Conservation (phyloP, 2,329 filamentous ascomycete species). For the Paraphoma chrysanthemicola region DNA sequence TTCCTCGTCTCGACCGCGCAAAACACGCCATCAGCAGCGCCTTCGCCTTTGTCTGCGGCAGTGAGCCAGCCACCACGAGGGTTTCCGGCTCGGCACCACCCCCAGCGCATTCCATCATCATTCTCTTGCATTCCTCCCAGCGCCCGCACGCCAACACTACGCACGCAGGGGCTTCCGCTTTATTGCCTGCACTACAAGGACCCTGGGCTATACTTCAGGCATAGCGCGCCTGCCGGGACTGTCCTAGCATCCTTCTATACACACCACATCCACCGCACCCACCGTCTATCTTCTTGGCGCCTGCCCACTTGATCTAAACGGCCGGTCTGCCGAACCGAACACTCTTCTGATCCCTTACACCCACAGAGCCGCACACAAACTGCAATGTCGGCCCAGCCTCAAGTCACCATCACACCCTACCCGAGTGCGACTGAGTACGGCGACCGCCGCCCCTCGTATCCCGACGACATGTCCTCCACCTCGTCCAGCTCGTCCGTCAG, state of each 20-base stretch:
- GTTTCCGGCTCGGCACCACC: constrained; percentile 11
- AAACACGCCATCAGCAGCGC: background rate
- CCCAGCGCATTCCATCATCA: constrained; percentile 12
- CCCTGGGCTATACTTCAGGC: constrained; percentile 22
- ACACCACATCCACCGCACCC: constrained; percentile 22
- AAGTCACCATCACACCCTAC: constrained; percentile 32
- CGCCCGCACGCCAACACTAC: constrained; percentile 14
- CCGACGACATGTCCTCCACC: constrained; percentile 47
- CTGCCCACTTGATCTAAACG: constrained; percentile 31
- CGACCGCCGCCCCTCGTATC: constrained; percentile 34
- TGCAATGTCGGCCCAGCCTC: constrained; percentile 27
- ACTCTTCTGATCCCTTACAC: constrained; percentile 19
- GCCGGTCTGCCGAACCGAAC: constrained; percentile 22
- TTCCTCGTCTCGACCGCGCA: background rate
- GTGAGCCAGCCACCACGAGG: constrained; percentile 11
- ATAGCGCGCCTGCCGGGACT: constrained; percentile 17
- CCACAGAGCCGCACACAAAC: constrained; percentile 20
- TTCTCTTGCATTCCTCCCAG: constrained; percentile 16
- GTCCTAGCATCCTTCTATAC: constrained; percentile 28
- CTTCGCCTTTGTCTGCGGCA: background rate
- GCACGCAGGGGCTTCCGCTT: constrained; percentile 24
- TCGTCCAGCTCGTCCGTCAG: constrained; percentile 55
- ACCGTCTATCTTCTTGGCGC: constrained; percentile 30
- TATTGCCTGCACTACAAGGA: constrained; percentile 22
- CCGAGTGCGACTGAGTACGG: constrained; percentile 30